Evolutionary conservation across 148 eudicot species (phyloP).

Genomic region (Persicaria tinctoria): DNA sequence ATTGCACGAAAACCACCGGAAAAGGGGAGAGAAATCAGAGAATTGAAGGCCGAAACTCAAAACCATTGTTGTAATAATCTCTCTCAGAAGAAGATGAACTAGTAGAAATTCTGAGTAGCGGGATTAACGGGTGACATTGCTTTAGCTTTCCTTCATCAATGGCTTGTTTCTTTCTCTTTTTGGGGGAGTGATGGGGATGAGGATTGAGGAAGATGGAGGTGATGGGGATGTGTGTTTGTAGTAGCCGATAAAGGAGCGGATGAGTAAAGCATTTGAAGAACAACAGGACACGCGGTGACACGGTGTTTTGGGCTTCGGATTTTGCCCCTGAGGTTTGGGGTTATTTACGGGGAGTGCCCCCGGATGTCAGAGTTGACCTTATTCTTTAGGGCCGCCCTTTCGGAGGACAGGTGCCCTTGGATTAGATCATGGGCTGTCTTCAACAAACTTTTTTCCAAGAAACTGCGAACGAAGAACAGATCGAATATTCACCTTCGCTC

Average conservation of each 20-base stretch:
- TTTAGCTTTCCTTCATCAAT: not conserved
- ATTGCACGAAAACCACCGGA: constrained; percentile 20
- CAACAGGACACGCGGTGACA: constrained; percentile 2
- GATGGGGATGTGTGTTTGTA: constrained; percentile 20
- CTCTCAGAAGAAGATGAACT: not conserved
- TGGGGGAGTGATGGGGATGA: not conserved
- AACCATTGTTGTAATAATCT: constrained; percentile 22
- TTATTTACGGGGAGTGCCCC: constrained; percentile 10
- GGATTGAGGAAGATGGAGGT: not conserved
- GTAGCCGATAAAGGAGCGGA: constrained; percentile 15
- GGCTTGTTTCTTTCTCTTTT: not conserved
- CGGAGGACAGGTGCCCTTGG: too few relatives aligned
- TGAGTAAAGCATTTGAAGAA: constrained; percentile 6
- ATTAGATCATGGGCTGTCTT: too few relatives aligned
- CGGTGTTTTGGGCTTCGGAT: not conserved
- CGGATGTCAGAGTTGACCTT: not conserved
- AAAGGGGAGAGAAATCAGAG: constrained; percentile 12
- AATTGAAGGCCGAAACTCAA: constrained; percentile 30
- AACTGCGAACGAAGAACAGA: too few relatives aligned
- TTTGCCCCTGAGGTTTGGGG: not conserved
- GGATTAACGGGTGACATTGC: not conserved
- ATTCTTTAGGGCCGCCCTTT: not conserved
- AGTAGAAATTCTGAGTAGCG: not conserved
- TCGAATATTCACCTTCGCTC: too few relatives aligned
- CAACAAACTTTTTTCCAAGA: too few relatives aligned